Base-by-base conservation (phyloP, 345 rosid genomes). In the Pelargonium nanum region DNA sequence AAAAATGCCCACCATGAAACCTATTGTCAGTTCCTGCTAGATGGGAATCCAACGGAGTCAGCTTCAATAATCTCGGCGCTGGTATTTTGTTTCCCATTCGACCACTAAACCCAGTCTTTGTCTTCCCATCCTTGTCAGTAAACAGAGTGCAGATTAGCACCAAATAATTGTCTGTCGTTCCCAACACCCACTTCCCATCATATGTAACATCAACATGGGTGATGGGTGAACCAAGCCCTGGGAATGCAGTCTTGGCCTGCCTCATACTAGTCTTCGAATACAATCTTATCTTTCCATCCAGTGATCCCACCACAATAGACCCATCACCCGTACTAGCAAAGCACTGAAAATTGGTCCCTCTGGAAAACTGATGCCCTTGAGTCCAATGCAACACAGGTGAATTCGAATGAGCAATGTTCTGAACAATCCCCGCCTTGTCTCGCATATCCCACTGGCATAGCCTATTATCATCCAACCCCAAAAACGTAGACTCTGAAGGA, bases 371-470 rank as follows among this genome's bases (percentile, higher is more conserved):
- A 69, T 89, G 96, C 61, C 98, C 97, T 66, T 87, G 96, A 59
- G 80, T 77, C 95, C 97, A 92, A 53, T 85, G 74, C 81, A 92
- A 77, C 63, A 87, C 84, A 0, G 96, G 93, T 0, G 96, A 85
- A 8, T 56, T 79, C 5, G 81, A 67, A 24, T 55, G 71, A 1
- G 69, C 83, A 17, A 87, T 78, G 64, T 83, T 73, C 85, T 85
- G 96, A 59, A 89, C 96, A 19, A 87, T 77, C 53, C 98, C 98
- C 28, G 81, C 69, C 74, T 64, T 78, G 59, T 89, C 98, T 71
- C 98, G 82, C 95, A 82, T 87, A 76, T 92, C 98, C 98, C 98
- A 92, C 50, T 87, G 98, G 66, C 96, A 92, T 72, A 92, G 77
- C 78, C 95, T 85, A 59, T 78, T 92, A 72, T 92, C 88, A 78